Evolutionary conservation across 2,329 filamentous ascomycete genomes (phyloP), one percentile per base, ranked within the genome.

Genomic region (Neofusicoccum kwambonambiense): DNA sequence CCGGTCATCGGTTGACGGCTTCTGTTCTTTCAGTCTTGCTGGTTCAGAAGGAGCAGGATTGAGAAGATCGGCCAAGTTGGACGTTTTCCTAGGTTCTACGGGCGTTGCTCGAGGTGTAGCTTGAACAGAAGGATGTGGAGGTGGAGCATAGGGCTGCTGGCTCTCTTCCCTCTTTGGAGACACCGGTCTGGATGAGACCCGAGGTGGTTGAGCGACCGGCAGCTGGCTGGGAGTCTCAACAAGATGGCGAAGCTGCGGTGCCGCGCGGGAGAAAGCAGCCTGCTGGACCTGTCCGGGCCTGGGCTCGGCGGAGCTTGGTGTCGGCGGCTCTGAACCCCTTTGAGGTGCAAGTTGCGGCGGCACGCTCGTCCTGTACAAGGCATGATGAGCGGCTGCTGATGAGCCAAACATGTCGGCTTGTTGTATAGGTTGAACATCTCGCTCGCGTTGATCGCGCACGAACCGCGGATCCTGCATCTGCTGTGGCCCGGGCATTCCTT

Each of bases 61-160:
- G 13, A 79, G 71, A 15, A 79, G 62, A 3, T 75, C 77, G 63
- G 77, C 69, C 13, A 79, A 44, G 57, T 77, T 78, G 6, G 76
- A 77, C 62, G 74, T 77, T 50, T 73, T 73, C 2, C 56, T 65
- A 17, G 67, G 64, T n/a, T 70, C 63, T 13, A 70, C 68, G 66
- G 75, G 72, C 61, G 74, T 74, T 7, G 64, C 47, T 3, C 60
- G 51, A 56, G 67, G n/a, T 19, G 49, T 22, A 35, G 63, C 22
- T 31, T 49, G 60, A 13, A 45, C 63, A 27, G 63, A 58, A 17
- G 51, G 50, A 8, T 52, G 52, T 15, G 44, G 37, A 15, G 56
- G 56, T 4, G 47, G 44, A 45, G 31, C 60, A 42, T 42, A 65
- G 4, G 58, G 42, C 35, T 49, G 64, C n/a, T 51, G 57, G 4